Base-by-base conservation (phyloP, 2,329 filamentous ascomycete genomes). In the Fusarium zealandicum region DNA sequence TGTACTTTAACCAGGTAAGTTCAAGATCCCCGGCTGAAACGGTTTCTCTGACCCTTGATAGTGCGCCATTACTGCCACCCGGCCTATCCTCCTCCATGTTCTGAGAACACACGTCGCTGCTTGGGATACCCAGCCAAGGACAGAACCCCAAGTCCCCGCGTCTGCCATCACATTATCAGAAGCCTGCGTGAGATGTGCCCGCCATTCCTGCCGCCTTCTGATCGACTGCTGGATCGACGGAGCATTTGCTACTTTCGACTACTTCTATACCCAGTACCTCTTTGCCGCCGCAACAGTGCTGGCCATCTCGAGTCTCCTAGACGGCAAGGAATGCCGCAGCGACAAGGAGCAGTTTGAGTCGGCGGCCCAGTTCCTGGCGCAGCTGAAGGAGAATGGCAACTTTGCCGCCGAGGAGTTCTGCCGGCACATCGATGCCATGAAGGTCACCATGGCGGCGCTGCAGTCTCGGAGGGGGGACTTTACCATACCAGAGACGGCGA, bases 161-260 rank as follows among this genome's bases (percentile, higher is more conserved):
- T 70, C 65, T 5, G 75, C 74, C 2, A 61, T 71, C 36, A 74
- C 76, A 0, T 59, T 79, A 1, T 72, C 76, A 0, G 76, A 78
- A 43, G 76, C 78, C 0, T 80, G 78, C 45, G 72, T 79, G 0
- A 71, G 74, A 13, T 78, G 76, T 20, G 77, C 78, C 1, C 71
- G 76, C 0, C 75, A 80, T 28, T 80, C 78, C 0, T 73, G 73
- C 37, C 70, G 71, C 0, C 65, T 80, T 0, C 65, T 81, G 0
- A 76, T 73, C 3, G 71, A 78, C 6, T 72, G 72, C 11, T 81
- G 78, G 79, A 74, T 79, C 2, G 73, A 78, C 27, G 79, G 79
- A 0, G 74, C 76, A 0, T 79, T 80, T 47, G 68, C 73, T 0
- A 79, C 73, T 0, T 79, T 80, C 38, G 78, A 80, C 52, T 80